Conservation (phyloP, 495 filamentous ascomycete species). For the Hyphodiscus hymeniophilus region DNA sequence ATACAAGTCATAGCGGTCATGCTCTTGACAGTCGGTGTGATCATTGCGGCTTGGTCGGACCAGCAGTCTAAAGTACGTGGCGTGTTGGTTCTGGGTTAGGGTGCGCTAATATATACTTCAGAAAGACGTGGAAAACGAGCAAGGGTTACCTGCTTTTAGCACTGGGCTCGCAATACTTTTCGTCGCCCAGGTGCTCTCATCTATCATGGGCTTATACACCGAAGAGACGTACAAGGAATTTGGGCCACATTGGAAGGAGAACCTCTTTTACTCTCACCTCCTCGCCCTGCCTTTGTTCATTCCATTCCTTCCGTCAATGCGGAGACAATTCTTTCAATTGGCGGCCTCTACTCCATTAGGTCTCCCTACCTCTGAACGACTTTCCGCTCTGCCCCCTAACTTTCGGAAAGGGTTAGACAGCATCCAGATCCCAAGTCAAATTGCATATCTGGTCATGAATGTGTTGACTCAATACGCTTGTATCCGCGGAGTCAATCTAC, state of each 20-base stretch:
- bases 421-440: conserved; percentile 54
- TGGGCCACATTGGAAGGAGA: conserved; percentile 90
- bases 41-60: conserved; percentile 82
- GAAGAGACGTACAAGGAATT: conserved; percentile 80
- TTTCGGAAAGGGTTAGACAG: conserved; percentile 26
- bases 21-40: conserved; percentile 77
- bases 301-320: conserved; percentile 44
- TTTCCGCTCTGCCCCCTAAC: conserved; percentile 23
- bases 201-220: conserved; percentile 91
- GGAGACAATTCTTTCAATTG: conserved; percentile 40
- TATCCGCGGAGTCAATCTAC: conserved; percentile 87
- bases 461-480: conserved; percentile 89
- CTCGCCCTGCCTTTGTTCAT: conserved; percentile 65
- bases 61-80: conserved; percentile 63
- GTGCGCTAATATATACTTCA: conserved; percentile 10
- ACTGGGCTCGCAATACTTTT: conserved; percentile 78
- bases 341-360: conserved; percentile 38
- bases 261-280: conserved; percentile 86
- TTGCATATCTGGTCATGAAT: conserved; percentile 68
- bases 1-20: conserved; percentile 73
- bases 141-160: conserved; percentile 42
- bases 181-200: conserved; percentile 80
- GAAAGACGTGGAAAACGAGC: conserved; percentile 23
- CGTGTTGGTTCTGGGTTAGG: not conserved
- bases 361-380: conserved; percentile 27